Conservation (phyloP, 163 green algal species). For the Smithsoniella earleae region DNA sequence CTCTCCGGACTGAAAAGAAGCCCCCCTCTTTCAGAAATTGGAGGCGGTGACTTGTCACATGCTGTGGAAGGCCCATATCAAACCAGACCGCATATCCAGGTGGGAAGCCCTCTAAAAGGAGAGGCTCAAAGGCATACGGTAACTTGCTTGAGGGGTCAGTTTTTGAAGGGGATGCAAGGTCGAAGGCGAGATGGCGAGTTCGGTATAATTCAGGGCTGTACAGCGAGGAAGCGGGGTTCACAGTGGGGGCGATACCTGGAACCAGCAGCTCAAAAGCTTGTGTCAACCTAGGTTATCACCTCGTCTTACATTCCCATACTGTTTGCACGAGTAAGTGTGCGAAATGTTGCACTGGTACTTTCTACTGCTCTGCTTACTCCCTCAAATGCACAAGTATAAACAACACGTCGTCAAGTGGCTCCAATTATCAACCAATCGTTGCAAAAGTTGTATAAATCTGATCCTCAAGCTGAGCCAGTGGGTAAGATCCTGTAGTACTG, state of each 20-base stretch:
- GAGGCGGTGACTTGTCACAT: not conserved
- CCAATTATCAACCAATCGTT: too few species aligned
- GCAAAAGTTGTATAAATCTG: too few species aligned
- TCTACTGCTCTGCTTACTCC: too few species aligned
- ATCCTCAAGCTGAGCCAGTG: too few species aligned
- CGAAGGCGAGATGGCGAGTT: not conserved
- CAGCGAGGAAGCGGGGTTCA: constrained; percentile 1
- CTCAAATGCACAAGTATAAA: too few species aligned
- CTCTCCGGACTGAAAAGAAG: not conserved
- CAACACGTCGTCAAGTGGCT: too few species aligned
- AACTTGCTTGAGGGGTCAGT: not conserved
- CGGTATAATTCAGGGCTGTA: constrained; percentile 12
- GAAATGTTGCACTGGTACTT: too few species aligned
- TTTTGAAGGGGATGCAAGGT: not conserved
- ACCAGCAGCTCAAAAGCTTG: not conserved
- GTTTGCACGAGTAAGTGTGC: too few species aligned
- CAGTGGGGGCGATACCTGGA: constrained; percentile 2
- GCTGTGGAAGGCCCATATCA: constrained; percentile 14
- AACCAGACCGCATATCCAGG: constrained; percentile 11
- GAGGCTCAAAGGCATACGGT: constrained; percentile 7
- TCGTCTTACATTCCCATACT: too few species aligned
- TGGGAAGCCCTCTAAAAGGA: not conserved
- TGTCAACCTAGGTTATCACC: too few species aligned
- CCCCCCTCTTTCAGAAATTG: not conserved
- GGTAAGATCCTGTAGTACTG: too few species aligned